Evolutionary conservation across 73 alveolate species (phyloP), one percentile per base, ranked within the genome.

Genomic region (Tetrahymena thermophila): DNA sequence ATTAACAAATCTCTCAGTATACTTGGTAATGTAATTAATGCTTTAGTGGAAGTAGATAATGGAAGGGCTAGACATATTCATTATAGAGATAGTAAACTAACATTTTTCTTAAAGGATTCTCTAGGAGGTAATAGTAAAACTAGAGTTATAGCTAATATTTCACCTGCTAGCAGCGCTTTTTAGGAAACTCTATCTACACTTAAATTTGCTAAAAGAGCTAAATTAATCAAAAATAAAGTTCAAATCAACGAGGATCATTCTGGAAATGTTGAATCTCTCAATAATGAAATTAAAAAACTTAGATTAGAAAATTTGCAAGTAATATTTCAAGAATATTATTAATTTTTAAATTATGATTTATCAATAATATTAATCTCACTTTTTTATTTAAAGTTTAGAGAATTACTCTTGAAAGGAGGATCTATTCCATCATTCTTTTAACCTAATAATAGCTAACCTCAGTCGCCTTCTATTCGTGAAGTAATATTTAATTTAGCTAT

Each of bases 1-100:
- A 99, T 99, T 83, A 99, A 99, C 95, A 99, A 97, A 94, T 98
- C 99, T 31, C 97, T 99, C 56, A 96, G 98, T 83, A 97, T 98
- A 83, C 96, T 99, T 16, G 99, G 99, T 23, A 99, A 99, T 97
- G 99, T 99, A 28, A 99, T 95, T 23, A 95, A 95, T 95, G 94
- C 97, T 34, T 93, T 95, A 15, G 97, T 95, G 16, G 97, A 95
- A 35, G 89, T 71, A 71, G 97, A 95, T 31, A 89, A 85, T 34
- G 43, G 85, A 43, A 85, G 94, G 10, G 83, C 56, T 1, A 93
- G 83, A 0, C 94, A 44, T 95, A 96, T 97, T 16, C 98, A 97
- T 85, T 97, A 96, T 96, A 97, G 98, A 95, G 98, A 97, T 84
- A 96, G 98, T 8, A 97, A 97, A 96, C 95, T 97, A 84, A 97